Conservation (phyloP, 2,329 filamentous ascomycete genomes). For the Botrytis paeoniae region DNA sequence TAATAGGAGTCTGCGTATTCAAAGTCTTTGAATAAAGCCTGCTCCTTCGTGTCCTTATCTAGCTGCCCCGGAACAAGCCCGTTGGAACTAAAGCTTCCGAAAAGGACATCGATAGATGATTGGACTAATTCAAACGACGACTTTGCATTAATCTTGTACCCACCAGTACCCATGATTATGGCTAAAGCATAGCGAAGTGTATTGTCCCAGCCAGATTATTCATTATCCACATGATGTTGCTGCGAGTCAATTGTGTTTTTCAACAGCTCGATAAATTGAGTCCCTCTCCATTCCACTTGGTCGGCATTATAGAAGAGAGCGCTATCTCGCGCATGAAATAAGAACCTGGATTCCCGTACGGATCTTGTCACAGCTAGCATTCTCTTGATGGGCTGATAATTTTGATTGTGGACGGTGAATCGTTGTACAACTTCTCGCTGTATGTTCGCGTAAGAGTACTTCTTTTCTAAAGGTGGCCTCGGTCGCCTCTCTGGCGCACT, state of each 20-base stretch:
- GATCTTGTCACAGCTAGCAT: background rate
- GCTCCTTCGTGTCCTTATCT: background rate
- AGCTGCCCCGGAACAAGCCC: background rate
- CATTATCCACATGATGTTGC: background rate
- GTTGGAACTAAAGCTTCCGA: background rate
- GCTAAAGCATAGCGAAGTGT: background rate
- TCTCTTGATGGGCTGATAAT: background rate
- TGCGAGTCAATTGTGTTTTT: background rate
- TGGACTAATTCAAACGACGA: background rate
- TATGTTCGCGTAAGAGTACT: background rate
- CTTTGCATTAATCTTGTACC: background rate
- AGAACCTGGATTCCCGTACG: background rate
- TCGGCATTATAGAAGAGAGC: background rate
- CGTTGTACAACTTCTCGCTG: background rate
- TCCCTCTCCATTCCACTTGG: background rate
- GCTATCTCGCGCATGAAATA: background rate
- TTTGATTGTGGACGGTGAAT: background rate
- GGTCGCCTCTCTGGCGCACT: background rate
- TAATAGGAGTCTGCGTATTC: background rate
- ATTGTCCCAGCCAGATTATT: background rate
- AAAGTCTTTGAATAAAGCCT: background rate
- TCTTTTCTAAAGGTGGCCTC: accelerated
- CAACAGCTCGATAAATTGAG: background rate
- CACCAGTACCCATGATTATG: background rate
- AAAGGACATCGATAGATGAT: background rate